phyloP scores from a whole-genome alignment of 1,284 basidiomycete species.

The Boletus smithii region DNA sequence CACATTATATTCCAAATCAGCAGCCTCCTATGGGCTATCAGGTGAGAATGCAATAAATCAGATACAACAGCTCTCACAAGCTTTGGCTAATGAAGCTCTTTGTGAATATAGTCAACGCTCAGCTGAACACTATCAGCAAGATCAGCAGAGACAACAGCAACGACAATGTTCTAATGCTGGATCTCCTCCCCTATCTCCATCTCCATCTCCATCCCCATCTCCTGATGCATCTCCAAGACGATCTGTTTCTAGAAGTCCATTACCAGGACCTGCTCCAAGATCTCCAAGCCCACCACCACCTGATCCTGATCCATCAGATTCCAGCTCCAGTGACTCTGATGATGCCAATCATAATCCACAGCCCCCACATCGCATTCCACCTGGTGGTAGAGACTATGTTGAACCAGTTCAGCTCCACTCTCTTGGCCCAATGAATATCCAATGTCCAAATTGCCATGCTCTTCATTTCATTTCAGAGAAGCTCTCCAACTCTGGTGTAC shows the following conservation, averaged over 20 bases:
- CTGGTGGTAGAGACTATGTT: neutral
- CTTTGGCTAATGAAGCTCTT: neutral
- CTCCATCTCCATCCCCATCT: no score
- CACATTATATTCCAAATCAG: no score
- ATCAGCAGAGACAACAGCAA: neutral
- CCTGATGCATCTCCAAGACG: no score
- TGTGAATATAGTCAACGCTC: conserved; percentile 6
- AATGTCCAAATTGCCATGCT: conserved; percentile 24
- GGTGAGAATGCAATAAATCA: neutral
- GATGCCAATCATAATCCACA: no score
- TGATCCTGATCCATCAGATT: no score
- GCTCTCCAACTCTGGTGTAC: conserved; percentile 1
- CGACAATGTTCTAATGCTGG: neutral
- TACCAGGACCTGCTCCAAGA: no score
- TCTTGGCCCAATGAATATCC: neutral
- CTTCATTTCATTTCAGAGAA: conserved; percentile 25
- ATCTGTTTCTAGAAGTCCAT: no score
- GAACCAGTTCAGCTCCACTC: neutral
- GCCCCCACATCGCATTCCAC: no score
- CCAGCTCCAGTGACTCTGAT: no score
- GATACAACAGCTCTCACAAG: neutral
- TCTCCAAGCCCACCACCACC: no score
- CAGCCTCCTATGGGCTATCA: no score
- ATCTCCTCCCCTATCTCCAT: neutral
- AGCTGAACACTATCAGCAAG: conserved; percentile 12